phyloP scores from a whole-genome alignment of 1,284 basidiomycete species.

The Leccinum griseonigrum region DNA sequence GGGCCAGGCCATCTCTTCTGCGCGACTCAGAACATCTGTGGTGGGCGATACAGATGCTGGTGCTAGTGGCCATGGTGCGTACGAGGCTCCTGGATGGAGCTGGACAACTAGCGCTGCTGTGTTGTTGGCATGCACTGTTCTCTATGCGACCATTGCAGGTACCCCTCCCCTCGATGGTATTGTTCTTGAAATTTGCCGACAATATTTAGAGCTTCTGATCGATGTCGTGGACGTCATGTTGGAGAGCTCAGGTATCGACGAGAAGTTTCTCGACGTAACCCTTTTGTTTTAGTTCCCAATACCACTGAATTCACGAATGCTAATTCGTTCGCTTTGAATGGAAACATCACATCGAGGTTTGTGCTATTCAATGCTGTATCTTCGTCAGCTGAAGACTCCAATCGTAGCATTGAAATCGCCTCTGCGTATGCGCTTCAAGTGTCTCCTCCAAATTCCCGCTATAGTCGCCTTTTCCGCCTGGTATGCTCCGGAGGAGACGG shows the following conservation, averaged over 20 bases:
- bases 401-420: conserved; percentile 94
- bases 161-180: conserved; percentile 26
- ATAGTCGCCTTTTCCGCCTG: conserved; percentile 99
- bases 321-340: conserved; percentile 96
- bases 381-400: conserved; percentile 4
- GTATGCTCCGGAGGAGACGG: conserved; percentile 83
- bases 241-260: conserved; percentile 90
- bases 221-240: conserved; percentile 96
- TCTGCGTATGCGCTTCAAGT: conserved; percentile 97
- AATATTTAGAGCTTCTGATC: conserved; percentile 77
- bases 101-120: conserved; percentile 84
- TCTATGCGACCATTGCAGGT: conserved; percentile 98
- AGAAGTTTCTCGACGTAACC: conserved; percentile 97
- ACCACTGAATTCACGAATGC: conserved; percentile 99
- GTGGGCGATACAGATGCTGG: conserved; percentile 38
- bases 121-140: conserved; percentile 81
- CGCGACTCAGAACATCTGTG: conserved; percentile 37
- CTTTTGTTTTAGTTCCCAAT: conserved; percentile 96
- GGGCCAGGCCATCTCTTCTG: conserved; percentile 48
- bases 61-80: conserved; percentile 71
- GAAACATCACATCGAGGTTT: conserved; percentile 94
- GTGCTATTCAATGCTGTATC: conserved; percentile 19
- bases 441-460: conserved; percentile 95
- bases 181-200: not conserved
- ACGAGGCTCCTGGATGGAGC: conserved; percentile 97